Conservation (phyloP, 1,284 basidiomycete species). For the Malassezia equina region DNA sequence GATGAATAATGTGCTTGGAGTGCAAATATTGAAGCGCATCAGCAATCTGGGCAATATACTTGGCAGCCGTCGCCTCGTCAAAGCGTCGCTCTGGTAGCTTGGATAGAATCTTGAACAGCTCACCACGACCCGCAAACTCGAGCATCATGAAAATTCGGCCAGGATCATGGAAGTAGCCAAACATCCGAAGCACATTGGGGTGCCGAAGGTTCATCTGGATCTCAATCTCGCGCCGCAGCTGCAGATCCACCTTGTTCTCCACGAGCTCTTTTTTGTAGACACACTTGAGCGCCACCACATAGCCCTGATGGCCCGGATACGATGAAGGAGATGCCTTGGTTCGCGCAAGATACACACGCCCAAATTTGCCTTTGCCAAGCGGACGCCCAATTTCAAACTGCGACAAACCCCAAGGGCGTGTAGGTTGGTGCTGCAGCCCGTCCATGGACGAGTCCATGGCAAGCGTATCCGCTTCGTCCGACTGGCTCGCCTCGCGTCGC, state of each 20-base stretch:
- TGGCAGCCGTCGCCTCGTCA: slow-evolving; percentile 70
- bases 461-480: neutral
- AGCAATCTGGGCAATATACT: slow-evolving; percentile 97
- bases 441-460: slow-evolving; percentile 19
- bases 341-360: slow-evolving; percentile 94
- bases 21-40: slow-evolving; percentile 90
- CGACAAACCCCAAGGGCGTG: slow-evolving; percentile 62
- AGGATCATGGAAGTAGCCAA: slow-evolving; percentile 94
- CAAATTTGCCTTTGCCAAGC: slow-evolving; percentile 96
- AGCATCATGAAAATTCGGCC: slow-evolving; percentile 97
- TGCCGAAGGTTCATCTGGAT: slow-evolving; percentile 94
- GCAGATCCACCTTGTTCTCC: slow-evolving; percentile 61
- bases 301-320: slow-evolving; percentile 48
- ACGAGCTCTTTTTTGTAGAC: slow-evolving; percentile 94
- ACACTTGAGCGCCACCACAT: slow-evolving; percentile 93
- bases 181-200: slow-evolving; percentile 83
- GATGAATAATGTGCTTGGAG: slow-evolving; percentile 91
- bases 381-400: slow-evolving; percentile 90
- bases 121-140: slow-evolving; percentile 89
- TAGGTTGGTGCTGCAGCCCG: slow-evolving; percentile 28
- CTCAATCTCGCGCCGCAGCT: slow-evolving; percentile 92
- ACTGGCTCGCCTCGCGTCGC: slow-evolving; percentile 23
- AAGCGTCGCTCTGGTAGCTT: slow-evolving; percentile 63
- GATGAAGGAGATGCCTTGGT: slow-evolving; percentile 51
- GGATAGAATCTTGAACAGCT: slow-evolving; percentile 86